Evolutionary conservation across 345 rosid species (phyloP).

Genomic region (Gossypium longicalyx): DNA sequence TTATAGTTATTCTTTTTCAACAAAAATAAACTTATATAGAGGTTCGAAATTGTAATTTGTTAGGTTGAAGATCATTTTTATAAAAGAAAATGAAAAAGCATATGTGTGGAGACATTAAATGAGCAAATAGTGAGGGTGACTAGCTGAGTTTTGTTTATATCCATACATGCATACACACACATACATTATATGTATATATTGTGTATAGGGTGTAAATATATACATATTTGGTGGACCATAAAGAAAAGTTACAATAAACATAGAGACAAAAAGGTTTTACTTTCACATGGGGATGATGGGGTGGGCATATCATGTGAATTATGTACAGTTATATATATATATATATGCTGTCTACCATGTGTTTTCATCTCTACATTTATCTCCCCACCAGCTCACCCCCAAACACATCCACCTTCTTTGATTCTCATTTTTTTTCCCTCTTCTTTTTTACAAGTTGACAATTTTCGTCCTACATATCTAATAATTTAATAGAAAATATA

Average conservation of each 20-base stretch:
- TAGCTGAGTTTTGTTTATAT: not conserved
- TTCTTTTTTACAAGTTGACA: not conserved
- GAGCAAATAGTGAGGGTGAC: not conserved
- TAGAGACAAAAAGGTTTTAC: conserved; percentile 32
- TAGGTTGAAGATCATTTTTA: too few species aligned
- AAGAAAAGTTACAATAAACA: conserved; percentile 14
- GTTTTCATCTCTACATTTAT: conserved; percentile 47
- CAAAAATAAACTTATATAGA: too few species aligned
- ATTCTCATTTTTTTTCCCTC: not conserved
- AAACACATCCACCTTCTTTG: conserved; percentile 33
- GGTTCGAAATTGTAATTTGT: too few species aligned
- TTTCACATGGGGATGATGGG: conserved; percentile 34
- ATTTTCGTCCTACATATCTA: not conserved
- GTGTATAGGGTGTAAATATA: too few species aligned
- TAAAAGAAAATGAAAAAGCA: too few species aligned
- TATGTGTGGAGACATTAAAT: not conserved
- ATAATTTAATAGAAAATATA: not conserved
- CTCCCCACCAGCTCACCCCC: conserved; percentile 56
- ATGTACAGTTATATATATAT: conserved; percentile 22
- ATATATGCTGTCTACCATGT: conserved; percentile 47
- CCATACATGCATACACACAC: too few species aligned
- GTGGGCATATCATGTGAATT: conserved; percentile 40
- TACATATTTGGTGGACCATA: conserved; percentile 12
- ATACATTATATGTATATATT: too few species aligned
- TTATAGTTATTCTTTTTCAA: too few species aligned